Base-by-base conservation (phyloP, 1,284 basidiomycete species). In the Moesziomyces aphidis region DNA sequence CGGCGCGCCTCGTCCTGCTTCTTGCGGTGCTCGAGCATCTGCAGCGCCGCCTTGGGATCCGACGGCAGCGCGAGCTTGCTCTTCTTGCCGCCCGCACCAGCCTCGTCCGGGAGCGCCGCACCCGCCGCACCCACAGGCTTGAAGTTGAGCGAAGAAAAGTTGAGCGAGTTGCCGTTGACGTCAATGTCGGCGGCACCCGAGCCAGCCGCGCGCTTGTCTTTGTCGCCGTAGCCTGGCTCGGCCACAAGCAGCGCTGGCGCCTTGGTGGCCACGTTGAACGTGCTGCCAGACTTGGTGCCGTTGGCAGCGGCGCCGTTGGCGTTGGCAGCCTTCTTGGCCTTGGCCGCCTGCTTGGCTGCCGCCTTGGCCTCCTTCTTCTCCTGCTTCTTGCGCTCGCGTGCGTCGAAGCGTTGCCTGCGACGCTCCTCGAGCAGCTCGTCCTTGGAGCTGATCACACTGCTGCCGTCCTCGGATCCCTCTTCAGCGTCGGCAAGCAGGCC, bases 381-480 rank as follows among this genome's bases (percentile, higher is more conserved):
- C 13, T 72, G 58, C 56, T 79, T 76, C 50, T 82, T 78, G 22
- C 70, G 67, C 47, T 83, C 81, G 28, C 81, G 73, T 62, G 81
- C 78, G 44, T 83, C 80, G 50, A 78, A 73, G 6, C 82, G 52
- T 59, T 80, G 75, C 13, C 74, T 68, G 22, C 82, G 57, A 36
- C 81, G 75, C 61, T 81, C 82, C 50, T 82, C 80, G 45, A 83
- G 61, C 3, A 83, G 70, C 44, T 81, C 81, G 46, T 82, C 76
- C 36, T 79, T 79, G 42, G 73, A 78, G 49, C 76, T 76, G 59
- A 73, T 62, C n/a, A 61, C 59, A 48, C 72, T 74, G 46, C 59
- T 61, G 28, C 59, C 72, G 28, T 65, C 72, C 46, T 74, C 72
- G 8, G 61, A 69, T 13, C 55, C 59, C 4, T 70, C 53, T 17